Evolutionary conservation across 1,284 basidiomycete genomes (phyloP).

Genomic region (Schizopora paradoxa): DNA sequence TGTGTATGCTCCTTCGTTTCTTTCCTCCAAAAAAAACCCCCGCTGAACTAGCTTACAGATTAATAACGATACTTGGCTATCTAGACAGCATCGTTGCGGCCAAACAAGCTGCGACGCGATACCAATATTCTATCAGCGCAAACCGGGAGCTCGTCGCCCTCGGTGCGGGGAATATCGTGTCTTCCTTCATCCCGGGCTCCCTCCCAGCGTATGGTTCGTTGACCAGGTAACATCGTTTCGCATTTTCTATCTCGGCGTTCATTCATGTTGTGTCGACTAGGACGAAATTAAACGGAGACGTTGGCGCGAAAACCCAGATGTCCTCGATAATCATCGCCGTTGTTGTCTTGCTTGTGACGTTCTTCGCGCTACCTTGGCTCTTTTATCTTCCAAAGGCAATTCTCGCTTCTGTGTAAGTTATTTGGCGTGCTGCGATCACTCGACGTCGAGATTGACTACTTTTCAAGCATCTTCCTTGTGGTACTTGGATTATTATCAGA

Average conservation of each 20-base stretch:
- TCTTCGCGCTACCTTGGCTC: constrained; percentile 77
- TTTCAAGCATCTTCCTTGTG: constrained; percentile 66
- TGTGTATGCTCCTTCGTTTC: constrained; percentile 39
- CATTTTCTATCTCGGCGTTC: not conserved
- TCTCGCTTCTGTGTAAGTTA: constrained; percentile 64
- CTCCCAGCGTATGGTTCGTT: constrained; percentile 87
- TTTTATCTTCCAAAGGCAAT: constrained; percentile 81
- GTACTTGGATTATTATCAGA: constrained; percentile 83
- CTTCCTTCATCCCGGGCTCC: constrained; percentile 78
- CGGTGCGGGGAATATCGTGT: constrained; percentile 73
- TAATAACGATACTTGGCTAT: constrained; percentile 71
- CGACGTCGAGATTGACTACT: constrained; percentile 1
- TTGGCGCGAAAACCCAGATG: constrained; percentile 87
- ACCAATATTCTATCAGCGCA: constrained; percentile 82
- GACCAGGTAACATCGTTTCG: constrained; percentile 48
- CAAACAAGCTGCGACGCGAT: constrained; percentile 80
- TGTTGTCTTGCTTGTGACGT: constrained; percentile 75
- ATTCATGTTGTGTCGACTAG: constrained; percentile 30
- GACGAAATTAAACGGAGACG: constrained; percentile 79
- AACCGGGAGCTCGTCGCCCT: constrained; percentile 88
- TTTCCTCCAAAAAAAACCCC: not conserved
- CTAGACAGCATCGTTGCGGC: constrained; percentile 81
- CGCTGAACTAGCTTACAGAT: constrained; percentile 33
- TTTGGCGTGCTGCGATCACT: not conserved
- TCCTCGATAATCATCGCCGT: constrained; percentile 73